Evolutionary conservation across 2,329 filamentous ascomycete species (phyloP), one percentile per base, ranked within the genome.

Genomic region (Emmonsiellopsis sp.): DNA sequence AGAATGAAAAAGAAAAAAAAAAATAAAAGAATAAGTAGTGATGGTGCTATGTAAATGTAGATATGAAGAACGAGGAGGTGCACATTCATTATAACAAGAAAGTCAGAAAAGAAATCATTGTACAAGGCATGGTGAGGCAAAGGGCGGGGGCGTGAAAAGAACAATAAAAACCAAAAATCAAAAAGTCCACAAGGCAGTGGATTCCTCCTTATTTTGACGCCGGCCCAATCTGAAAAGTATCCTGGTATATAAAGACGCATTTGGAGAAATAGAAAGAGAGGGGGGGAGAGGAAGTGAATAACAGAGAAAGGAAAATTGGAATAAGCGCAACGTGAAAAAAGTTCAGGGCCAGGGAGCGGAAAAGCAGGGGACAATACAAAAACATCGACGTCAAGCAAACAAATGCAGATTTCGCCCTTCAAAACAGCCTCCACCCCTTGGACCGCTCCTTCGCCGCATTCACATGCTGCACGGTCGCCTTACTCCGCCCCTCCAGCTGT

Each of bases 401-500:
- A 45, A 42, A 54, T 32, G 37, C 36, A 56, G 40, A 53, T 11
- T 45, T 50, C n/a, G 34, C 42, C 51, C 44, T 10, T 66, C 62
- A 74, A 60, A 75, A 75, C 48, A 74, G 60, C 57, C 71, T 71
- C 73, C 73, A 75, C 8, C 68, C 63, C 51, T 68, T 64, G 32
- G 63, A 66, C 52, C 68, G 68, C 53, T 68, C 66, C 55, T 71
- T 70, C 49, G 67, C 68, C 31, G 58, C 57, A 53, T 61, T 62
- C 51, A 66, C 61, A 39, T 70, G 67, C 42, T 74, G 65, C 51
- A 64, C 62, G 49, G 62, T 65, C 17, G 82, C 77, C 64, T 83
- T 82, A 59, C 86, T 85, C 52, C 86, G 76, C 8, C 85, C 85
- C 64, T 97, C 91, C 7, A 98, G 75, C 63, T 91, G 86, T 55